Evolutionary conservation across 1,139 yeast species (phyloP).

Genomic region (Pichia sp.): DNA sequence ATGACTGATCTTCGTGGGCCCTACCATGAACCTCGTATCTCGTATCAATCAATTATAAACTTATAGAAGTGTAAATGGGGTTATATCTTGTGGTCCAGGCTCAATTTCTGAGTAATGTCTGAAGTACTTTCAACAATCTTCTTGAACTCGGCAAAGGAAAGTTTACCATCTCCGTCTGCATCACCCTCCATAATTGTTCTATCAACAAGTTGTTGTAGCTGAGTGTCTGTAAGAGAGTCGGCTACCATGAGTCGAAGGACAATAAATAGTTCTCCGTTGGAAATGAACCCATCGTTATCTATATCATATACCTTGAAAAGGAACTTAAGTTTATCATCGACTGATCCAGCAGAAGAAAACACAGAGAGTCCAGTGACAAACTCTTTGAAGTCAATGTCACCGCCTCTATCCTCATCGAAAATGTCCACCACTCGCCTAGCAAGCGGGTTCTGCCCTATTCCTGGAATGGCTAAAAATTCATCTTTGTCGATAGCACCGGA

Average conservation of each 20-base stretch:
- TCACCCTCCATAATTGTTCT: slow-evolving; percentile 96
- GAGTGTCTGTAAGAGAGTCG: slow-evolving; percentile 74
- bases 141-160: slow-evolving; percentile 83
- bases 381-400: slow-evolving; percentile 93
- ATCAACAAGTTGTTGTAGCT: slow-evolving; percentile 91
- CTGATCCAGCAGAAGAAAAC: slow-evolving; percentile 82
- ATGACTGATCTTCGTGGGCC: no score
- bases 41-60: no score
- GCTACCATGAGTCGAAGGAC: slow-evolving; percentile 98
- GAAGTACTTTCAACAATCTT: slow-evolving; percentile 56
- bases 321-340: slow-evolving; percentile 76
- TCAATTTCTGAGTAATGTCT: slow-evolving; percentile 25
- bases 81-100: slow-evolving; percentile 23
- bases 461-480: slow-evolving; percentile 90
- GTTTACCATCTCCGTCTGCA: slow-evolving; percentile 79
- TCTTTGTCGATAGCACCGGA: slow-evolving; percentile 87
- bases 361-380: slow-evolving; percentile 86
- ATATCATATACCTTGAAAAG: slow-evolving; percentile 94
- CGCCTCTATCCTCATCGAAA: slow-evolving; percentile 89
- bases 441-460: slow-evolving; percentile 82
- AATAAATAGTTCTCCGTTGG: slow-evolving; percentile 89
- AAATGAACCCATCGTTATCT: slow-evolving; percentile 89
- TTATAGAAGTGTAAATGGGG: no score
- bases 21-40: no score
- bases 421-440: slow-evolving; percentile 89